Percentiles rank a stretch among this genome's conserved stretches.
phyloP scores from a whole-genome alignment of 495 filamentous ascomycete genomes.

The Ramalina intermedia region DNA sequence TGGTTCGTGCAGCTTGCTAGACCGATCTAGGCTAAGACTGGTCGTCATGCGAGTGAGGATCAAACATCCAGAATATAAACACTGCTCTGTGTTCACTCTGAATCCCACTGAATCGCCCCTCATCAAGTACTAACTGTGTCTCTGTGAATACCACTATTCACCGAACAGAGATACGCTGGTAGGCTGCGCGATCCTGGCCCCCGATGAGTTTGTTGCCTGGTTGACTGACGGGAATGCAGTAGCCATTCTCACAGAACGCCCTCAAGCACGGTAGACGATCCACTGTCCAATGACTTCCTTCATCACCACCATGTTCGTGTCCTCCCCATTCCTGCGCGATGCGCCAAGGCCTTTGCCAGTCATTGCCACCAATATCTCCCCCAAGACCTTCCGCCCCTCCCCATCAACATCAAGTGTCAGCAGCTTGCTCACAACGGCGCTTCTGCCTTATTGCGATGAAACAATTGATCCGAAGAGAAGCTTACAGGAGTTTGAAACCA shows the following conservation, averaged over 20 bases:
- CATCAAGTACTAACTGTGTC: background rate
- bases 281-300: slow-evolving; percentile 41
- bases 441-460: background rate
- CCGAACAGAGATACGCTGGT: too few relatives aligned
- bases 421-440: background rate
- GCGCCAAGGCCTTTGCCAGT: slow-evolving; percentile 21
- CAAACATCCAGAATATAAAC: slow-evolving; percentile 1
- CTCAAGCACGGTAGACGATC: background rate
- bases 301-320: slow-evolving; percentile 58
- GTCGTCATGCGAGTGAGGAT: slow-evolving; percentile 1
- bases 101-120: background rate
- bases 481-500: slow-evolving; percentile 32
- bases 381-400: background rate
- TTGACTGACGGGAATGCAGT: slow-evolving; percentile 7
- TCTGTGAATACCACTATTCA: background rate
- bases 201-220: background rate
- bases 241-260: background rate
- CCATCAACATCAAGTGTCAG: slow-evolving; percentile 5
- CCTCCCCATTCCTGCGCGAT: slow-evolving; percentile 23
- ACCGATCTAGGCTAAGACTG: background rate
- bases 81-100: background rate
- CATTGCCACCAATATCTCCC: slow-evolving; percentile 15
- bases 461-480: slow-evolving; percentile 5
- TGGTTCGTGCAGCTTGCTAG: too few relatives aligned
- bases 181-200: too few relatives aligned